Evolutionary conservation across 1,139 yeast genomes (phyloP), one percentile per base, ranked within the genome.

Genomic region (Protomyces gravidus): DNA sequence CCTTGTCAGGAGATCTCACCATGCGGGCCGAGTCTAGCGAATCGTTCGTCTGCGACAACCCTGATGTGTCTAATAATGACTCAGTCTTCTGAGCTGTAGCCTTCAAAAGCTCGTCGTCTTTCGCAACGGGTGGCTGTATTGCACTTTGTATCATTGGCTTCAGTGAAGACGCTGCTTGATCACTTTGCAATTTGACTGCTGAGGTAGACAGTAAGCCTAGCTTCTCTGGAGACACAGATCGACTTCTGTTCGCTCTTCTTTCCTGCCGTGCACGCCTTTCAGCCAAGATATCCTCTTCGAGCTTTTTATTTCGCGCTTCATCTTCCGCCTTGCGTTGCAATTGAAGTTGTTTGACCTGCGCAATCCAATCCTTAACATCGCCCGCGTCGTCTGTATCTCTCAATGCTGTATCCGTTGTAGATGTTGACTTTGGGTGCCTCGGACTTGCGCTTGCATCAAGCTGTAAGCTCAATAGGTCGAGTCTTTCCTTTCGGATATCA

Each of bases 341-440:
- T 26, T 53, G 47, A 19, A 53, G 28, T n/a, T 40, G 46, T 19
- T 45, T 26, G 21, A 53, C 51, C 15, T 50, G 39, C n/a, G 47
- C 36, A 19, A 53, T 53, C 58, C 58, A 53, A 11, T 47, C 58
- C 17, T 53, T 50, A 13, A 53, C 58, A 23, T 53, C 47, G 15
- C 39, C 57, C 4, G 49, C 13, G 15, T 50, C 48, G n/a, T 25
- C 48, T 4, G 26, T 15, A 13, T 15, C 15, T 13, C 5, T 11
- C 9, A n/a, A n/a, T 4, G 48, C 30, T 17, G n/a, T 45, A 1
- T 23, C 17, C 13, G 30, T 45, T 13, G 28, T 28, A 13, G 48
- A 45, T 27, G 30, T 28, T 1, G 3, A 11, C n/a, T n/a, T 15
- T 19, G 9, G 15, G 17, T 15, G 26, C 9, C 26, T 17, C 45